Evolutionary conservation across 2,329 filamentous ascomycete species (phyloP).

Genomic region (Tolypocladium tropicale): DNA sequence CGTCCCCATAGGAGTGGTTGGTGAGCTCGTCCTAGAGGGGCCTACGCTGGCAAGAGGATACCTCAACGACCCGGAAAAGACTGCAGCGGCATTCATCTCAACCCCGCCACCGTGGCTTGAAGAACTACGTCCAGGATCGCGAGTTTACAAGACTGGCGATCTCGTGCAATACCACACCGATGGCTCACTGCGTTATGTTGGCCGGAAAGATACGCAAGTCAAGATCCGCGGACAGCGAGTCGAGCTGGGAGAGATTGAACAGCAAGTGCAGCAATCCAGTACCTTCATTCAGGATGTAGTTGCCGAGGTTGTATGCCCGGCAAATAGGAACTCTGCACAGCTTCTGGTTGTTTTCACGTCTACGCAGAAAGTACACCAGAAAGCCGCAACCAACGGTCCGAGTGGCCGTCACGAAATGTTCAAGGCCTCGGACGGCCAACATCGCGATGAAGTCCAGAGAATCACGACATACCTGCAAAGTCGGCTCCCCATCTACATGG

Average conservation of each 20-base stretch:
- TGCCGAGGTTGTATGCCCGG: neutral
- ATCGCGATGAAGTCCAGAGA: neutral
- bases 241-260: slow-evolving; percentile 30
- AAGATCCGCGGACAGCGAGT: slow-evolving; percentile 50
- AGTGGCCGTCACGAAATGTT: neutral
- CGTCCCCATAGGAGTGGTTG: slow-evolving; percentile 18
- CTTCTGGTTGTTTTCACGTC: neutral
- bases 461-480: neutral
- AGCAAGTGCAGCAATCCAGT: slow-evolving; percentile 2
- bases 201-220: slow-evolving; percentile 47
- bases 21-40: slow-evolving; percentile 28
- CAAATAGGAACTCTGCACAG: neutral
- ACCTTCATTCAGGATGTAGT: neutral
- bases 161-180: slow-evolving; percentile 31
- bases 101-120: slow-evolving; percentile 17
- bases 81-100: slow-evolving; percentile 31
- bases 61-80: slow-evolving; percentile 33
- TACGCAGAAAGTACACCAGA: neutral
- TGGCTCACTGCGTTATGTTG: slow-evolving; percentile 31
- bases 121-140: neutral
- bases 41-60: slow-evolving; percentile 39
- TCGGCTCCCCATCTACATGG: slow-evolving; percentile 6
- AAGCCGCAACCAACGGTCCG: neutral
- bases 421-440: neutral
- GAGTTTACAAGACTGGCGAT: slow-evolving; percentile 38